These are phyloP conservation scores for Rhizophagus prolifer DNA, from an alignment of 192 early-diverging fungal genomes.

Conservation along the genomic window DNA sequence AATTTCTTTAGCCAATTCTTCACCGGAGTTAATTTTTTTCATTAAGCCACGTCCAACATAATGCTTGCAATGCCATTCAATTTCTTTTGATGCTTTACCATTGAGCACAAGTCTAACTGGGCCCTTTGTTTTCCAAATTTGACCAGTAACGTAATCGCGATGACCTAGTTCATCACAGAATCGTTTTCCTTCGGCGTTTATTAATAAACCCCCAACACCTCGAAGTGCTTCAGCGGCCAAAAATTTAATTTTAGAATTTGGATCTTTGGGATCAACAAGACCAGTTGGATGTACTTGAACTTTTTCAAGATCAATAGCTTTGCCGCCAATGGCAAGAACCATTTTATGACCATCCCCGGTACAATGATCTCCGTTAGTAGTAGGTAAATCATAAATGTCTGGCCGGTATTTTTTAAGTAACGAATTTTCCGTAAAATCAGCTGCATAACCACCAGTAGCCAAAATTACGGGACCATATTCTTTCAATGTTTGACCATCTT, in stretches of 20 bases:
- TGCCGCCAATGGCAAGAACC: slow-evolving; percentile 73
- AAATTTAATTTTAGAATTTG: slow-evolving; percentile 89
- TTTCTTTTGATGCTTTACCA: slow-evolving; percentile 81
- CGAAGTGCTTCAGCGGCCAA: slow-evolving; percentile 95
- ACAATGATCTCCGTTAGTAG: slow-evolving; percentile 94
- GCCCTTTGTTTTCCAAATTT: slow-evolving; percentile 85
- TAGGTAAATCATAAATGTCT: slow-evolving; percentile 68
- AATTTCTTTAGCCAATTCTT: slow-evolving; percentile 80
- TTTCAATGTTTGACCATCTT: slow-evolving; percentile 57
- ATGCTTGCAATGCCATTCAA: slow-evolving; percentile 93
- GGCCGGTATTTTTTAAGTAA: slow-evolving; percentile 83
- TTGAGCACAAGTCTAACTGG: slow-evolving; percentile 83
- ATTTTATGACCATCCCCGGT: slow-evolving; percentile 96
- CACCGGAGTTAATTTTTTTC: slow-evolving; percentile 75
- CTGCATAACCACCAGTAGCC: slow-evolving; percentile 95
- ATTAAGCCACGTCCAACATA: slow-evolving; percentile 87
- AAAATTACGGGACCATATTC: slow-evolving; percentile 81
- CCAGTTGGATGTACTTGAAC: slow-evolving; percentile 99
- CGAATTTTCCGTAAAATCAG: slow-evolving; percentile 77
- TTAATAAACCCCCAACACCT: slow-evolving; percentile 85
- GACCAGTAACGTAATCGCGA: slow-evolving; percentile 89
- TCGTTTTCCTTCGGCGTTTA: slow-evolving; percentile 79
- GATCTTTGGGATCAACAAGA: slow-evolving; percentile 85
- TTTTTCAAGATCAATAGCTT: slow-evolving; percentile 91
- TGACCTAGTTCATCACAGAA: slow-evolving; percentile 94